Percentiles rank a stretch among this genome's conserved stretches.
Evolutionary conservation across 1,284 basidiomycete species (phyloP).

Genomic region (Porodaedalea pini): DNA sequence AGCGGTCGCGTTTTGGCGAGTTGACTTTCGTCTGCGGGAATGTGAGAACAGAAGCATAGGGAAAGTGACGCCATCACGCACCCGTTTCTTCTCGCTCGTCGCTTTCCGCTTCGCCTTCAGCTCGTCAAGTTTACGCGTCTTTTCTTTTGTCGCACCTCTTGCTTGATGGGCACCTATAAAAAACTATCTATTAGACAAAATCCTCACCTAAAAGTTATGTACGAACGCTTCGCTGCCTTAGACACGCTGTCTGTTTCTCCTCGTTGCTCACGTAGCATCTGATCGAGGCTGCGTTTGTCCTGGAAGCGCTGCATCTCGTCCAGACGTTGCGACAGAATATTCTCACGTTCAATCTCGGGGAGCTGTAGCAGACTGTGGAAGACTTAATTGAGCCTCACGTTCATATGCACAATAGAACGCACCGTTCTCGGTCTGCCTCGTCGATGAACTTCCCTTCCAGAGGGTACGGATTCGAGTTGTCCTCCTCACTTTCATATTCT

Average conservation of each 20-base stretch:
- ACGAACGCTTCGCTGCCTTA: constrained; percentile 70
- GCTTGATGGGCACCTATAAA: constrained; percentile 64
- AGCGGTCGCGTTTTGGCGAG: constrained; percentile 64
- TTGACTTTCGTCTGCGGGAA: constrained; percentile 37
- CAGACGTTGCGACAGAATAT: constrained; percentile 72
- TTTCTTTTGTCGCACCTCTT: constrained; percentile 81
- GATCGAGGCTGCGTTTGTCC: constrained; percentile 72
- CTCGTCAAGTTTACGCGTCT: constrained; percentile 76
- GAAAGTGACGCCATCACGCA: constrained; percentile 32
- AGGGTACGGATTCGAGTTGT: constrained; percentile 73
- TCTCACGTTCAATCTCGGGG: constrained; percentile 87
- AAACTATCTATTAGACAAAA: constrained; percentile 17
- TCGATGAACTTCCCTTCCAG: constrained; percentile 88
- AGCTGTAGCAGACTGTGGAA: constrained; percentile 64
- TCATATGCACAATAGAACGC: constrained; percentile 30
- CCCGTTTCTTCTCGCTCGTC: constrained; percentile 72
- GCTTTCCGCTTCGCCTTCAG: constrained; percentile 79
- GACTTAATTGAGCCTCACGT: constrained; percentile 8
- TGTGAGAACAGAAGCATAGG: constrained; percentile 14
- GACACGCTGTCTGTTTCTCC: constrained; percentile 56
- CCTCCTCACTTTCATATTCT: constrained; percentile 58
- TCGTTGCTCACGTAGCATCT: constrained; percentile 65
- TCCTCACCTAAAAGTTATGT: constrained; percentile 10
- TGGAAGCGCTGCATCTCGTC: constrained; percentile 79
- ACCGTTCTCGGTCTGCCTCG: constrained; percentile 79